Conservation (phyloP, 2,329 filamentous ascomycete genomes). For the Penicillium sp. region DNA sequence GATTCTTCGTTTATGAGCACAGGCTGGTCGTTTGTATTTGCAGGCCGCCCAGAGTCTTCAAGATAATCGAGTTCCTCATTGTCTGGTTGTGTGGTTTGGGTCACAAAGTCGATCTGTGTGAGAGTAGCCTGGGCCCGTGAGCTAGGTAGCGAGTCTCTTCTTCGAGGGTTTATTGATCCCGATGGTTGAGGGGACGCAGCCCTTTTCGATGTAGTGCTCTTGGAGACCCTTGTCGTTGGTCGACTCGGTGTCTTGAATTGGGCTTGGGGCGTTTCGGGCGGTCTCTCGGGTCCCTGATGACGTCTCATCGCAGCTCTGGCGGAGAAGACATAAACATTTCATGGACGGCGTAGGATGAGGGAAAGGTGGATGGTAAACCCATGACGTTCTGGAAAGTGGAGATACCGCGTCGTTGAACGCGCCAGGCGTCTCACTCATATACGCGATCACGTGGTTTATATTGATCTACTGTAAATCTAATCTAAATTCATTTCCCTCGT, state of each 20-base stretch:
- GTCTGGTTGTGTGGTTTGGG: slow-evolving; percentile 20
- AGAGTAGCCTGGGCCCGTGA: slow-evolving; percentile 38
- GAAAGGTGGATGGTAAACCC: background rate
- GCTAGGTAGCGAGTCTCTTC: slow-evolving; percentile 17
- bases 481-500: background rate
- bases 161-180: slow-evolving; percentile 10
- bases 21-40: slow-evolving; percentile 16
- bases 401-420: slow-evolving; percentile 8
- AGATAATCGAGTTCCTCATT: slow-evolving; percentile 35
- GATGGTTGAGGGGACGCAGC: slow-evolving; percentile 13
- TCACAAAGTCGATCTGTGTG: slow-evolving; percentile 44
- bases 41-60: slow-evolving; percentile 12
- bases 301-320: slow-evolving; percentile 30
- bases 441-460: slow-evolving; percentile 5
- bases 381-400: slow-evolving; percentile 16
- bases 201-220: slow-evolving; percentile 15
- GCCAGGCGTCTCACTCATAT: slow-evolving; percentile 9
- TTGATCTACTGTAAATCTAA: background rate
- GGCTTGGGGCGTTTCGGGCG: slow-evolving; percentile 16
- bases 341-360: background rate
- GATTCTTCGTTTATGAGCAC: slow-evolving; percentile 27
- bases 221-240: slow-evolving; percentile 14
- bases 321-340: background rate
- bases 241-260: slow-evolving; percentile 25
- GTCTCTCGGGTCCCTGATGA: slow-evolving; percentile 11